These are phyloP conservation scores for Cladosporium colombiae DNA, from an alignment of 2,329 filamentous ascomycete genomes.

Conservation along the genomic window DNA sequence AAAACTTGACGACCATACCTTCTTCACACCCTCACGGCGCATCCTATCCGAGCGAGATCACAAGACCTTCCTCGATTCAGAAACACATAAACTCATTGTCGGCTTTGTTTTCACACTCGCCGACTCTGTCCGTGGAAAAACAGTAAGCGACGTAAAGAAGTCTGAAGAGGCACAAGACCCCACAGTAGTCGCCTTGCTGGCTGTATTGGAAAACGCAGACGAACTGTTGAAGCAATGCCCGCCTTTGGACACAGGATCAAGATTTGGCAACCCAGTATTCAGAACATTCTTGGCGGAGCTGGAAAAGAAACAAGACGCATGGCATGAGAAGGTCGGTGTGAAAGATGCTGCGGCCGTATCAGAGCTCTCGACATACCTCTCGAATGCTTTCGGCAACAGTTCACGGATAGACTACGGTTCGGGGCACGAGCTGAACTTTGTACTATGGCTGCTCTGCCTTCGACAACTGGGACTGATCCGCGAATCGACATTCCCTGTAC, in stretches of 20 bases:
- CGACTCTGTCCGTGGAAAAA: conserved; percentile 73
- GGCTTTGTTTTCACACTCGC: conserved; percentile 86
- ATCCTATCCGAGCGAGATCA: conserved; percentile 84
- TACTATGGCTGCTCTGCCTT: conserved; percentile 93
- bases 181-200: conserved; percentile 63
- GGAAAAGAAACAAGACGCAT: conserved; percentile 48
- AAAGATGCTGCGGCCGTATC: conserved; percentile 54
- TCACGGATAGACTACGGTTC: conserved; percentile 93
- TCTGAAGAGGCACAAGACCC: conserved; percentile 56
- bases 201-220: conserved; percentile 70
- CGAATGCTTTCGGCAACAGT: conserved; percentile 81
- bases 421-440: conserved; percentile 95
- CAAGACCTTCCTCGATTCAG: conserved; percentile 74
- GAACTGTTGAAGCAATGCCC: conserved; percentile 68
- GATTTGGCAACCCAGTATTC: conserved; percentile 95
- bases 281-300: conserved; percentile 74
- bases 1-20: conserved; percentile 55
- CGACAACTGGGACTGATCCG: conserved; percentile 72
- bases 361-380: conserved; percentile 78
- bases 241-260: conserved; percentile 82
- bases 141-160: conserved; percentile 62
- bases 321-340: conserved; percentile 66
- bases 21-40: conserved; percentile 68
- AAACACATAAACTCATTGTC: conserved; percentile 72
- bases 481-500: conserved; percentile 65